These are phyloP conservation scores for Dendrothele bispora DNA, from an alignment of 768 basidiomycete genomes.

Conservation along the genomic window DNA sequence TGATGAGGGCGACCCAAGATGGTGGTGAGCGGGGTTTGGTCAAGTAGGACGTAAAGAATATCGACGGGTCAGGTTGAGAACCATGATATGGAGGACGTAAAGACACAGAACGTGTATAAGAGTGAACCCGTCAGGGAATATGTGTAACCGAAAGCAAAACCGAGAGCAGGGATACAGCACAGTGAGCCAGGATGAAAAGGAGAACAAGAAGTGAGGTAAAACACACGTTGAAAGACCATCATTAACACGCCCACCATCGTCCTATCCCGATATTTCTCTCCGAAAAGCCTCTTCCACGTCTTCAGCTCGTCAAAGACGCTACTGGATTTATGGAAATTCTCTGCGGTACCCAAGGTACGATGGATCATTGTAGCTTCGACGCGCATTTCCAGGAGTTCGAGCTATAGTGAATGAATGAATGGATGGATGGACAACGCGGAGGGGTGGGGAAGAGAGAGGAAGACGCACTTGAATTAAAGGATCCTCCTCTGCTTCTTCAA, in stretches of 20 bases:
- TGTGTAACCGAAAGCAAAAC: too few relatives aligned
- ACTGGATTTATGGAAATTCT: constrained; percentile 11
- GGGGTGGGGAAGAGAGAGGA: constrained; percentile 4
- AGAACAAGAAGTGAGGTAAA: neutral
- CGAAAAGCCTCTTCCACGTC: constrained; percentile 60
- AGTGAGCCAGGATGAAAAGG: neutral
- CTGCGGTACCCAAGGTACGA: constrained; percentile 26
- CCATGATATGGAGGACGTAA: too few relatives aligned
- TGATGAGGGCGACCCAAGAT: neutral
- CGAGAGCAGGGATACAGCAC: too few relatives aligned
- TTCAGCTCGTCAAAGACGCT: constrained; percentile 32
- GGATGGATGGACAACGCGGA: neutral
- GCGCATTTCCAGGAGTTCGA: constrained; percentile 77
- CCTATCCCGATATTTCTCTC: constrained; percentile 50
- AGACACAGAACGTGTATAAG: too few relatives aligned
- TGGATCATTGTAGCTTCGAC: constrained; percentile 59
- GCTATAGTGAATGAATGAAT: constrained; percentile 31
- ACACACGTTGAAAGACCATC: constrained; percentile 83
- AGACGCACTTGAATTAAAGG: constrained; percentile 46
- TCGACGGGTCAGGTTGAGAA: too few relatives aligned
- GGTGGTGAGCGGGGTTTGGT: too few relatives aligned
- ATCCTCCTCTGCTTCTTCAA: constrained; percentile 48
- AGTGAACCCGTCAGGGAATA: too few relatives aligned
- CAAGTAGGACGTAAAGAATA: too few relatives aligned
- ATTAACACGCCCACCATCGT: constrained; percentile 71